Percentiles rank a stretch among this genome's conserved stretches.
Conservation (phyloP, 805 yeast species). For the Yarrowia sp. region DNA sequence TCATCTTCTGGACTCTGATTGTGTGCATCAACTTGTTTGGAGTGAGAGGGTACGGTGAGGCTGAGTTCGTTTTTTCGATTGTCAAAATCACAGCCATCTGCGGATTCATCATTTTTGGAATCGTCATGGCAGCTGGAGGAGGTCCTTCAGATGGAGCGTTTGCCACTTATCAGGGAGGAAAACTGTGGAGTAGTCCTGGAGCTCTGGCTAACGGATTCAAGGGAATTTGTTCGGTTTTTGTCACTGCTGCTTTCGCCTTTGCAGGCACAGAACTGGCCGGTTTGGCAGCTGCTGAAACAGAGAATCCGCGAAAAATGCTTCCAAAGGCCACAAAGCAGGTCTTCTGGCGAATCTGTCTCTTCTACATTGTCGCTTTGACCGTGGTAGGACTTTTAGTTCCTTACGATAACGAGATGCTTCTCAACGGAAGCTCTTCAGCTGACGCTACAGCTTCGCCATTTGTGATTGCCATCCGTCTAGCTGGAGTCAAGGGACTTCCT, state of each 20-base stretch:
- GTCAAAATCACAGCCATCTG: constrained; percentile 8
- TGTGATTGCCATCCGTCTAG: constrained; percentile 50
- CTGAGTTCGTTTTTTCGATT: constrained; percentile 24
- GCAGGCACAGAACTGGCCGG: constrained; percentile 62
- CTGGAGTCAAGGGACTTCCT: constrained; percentile 2
- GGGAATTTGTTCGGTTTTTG: constrained; percentile 68
- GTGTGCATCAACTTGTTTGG: constrained; percentile 11
- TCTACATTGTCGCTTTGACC: constrained; percentile 52
- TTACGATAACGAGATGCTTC: constrained; percentile 56
- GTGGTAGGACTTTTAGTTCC: constrained; percentile 70
- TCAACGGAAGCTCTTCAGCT: constrained; percentile 56
- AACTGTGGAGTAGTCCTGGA: constrained; percentile 68
- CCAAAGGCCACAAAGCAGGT: constrained; percentile 76
- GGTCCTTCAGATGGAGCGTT: constrained; percentile 13
- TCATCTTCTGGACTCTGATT: constrained; percentile 13
- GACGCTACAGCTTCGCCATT: constrained; percentile 80
- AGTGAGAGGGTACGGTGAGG: constrained; percentile 13
- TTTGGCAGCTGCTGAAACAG: constrained; percentile 62
- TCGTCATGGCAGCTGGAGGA: constrained; percentile 15
- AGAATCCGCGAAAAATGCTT: constrained; percentile 64
- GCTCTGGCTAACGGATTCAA: constrained; percentile 69
- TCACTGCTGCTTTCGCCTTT: constrained; percentile 70
- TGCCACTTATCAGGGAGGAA: constrained; percentile 45
- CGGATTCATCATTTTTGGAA: constrained; percentile 16
- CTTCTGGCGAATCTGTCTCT: constrained; percentile 65